These are phyloP conservation scores for Cyberlindnera amylophila DNA, from an alignment of 805 yeast genomes.

Conservation along the genomic window DNA sequence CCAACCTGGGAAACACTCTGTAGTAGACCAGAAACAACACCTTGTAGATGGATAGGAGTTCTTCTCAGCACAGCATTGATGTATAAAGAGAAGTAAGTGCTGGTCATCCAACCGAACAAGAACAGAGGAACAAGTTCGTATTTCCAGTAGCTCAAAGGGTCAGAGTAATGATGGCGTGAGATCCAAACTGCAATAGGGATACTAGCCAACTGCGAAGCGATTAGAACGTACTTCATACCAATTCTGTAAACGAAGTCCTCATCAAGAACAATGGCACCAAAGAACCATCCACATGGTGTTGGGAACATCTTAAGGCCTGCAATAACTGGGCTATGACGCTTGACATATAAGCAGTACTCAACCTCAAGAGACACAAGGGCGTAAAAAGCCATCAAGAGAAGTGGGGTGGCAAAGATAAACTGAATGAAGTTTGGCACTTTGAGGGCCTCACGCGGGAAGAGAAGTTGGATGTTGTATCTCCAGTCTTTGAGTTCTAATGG, in stretches of 20 bases:
- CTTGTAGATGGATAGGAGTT: conserved; percentile 38
- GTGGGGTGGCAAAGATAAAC: conserved; percentile 21
- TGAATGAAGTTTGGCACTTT: conserved; percentile 27
- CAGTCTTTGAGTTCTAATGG: not conserved
- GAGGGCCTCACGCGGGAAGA: conserved; percentile 31
- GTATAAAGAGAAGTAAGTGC: conserved; percentile 34
- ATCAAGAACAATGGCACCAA: conserved; percentile 30
- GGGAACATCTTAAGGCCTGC: conserved; percentile 37
- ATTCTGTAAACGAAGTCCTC: conserved; percentile 19
- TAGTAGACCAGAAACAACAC: conserved; percentile 35
- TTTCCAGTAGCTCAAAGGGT: conserved; percentile 25
- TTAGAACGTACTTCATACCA: conserved; percentile 23
- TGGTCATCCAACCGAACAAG: conserved; percentile 27
- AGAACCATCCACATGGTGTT: conserved; percentile 28
- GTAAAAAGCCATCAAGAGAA: conserved; percentile 23
- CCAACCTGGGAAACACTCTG: conserved; percentile 24
- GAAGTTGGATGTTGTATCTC: conserved; percentile 20
- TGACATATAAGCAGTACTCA: conserved; percentile 29
- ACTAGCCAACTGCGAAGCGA: conserved; percentile 15
- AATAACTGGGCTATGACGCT: conserved; percentile 30
- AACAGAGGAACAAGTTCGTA: conserved; percentile 27
- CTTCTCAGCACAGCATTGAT: conserved; percentile 29
- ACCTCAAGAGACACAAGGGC: conserved; percentile 21
- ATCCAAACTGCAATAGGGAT: conserved; percentile 24
- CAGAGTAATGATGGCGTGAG: not conserved